These are phyloP conservation scores for Striga hermonthica DNA, from an alignment of 305 asterid species.

Conservation along the genomic window DNA sequence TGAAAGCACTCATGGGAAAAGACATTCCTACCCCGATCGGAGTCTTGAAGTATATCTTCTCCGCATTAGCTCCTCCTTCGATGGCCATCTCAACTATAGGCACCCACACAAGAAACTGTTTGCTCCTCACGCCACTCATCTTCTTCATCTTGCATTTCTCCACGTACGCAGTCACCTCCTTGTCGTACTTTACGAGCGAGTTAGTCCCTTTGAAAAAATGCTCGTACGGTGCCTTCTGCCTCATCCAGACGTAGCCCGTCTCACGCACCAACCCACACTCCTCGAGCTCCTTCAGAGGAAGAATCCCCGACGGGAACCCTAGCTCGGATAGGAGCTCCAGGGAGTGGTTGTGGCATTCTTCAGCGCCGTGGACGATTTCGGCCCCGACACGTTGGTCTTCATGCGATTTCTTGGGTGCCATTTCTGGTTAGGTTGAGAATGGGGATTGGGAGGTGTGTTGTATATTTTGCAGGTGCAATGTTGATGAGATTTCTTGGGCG, in stretches of 20 bases:
- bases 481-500: background rate
- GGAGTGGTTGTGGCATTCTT: slow-evolving; percentile 60
- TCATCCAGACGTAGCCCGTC: slow-evolving; percentile 94
- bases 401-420: slow-evolving; percentile 40
- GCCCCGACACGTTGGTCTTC: slow-evolving; percentile 53
- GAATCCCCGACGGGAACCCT: slow-evolving; percentile 81
- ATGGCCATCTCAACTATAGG: slow-evolving; percentile 90
- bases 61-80: slow-evolving; percentile 40
- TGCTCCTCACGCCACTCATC: slow-evolving; percentile 89
- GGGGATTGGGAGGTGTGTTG: background rate
- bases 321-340: slow-evolving; percentile 53
- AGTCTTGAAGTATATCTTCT: slow-evolving; percentile 75
- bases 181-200: slow-evolving; percentile 63
- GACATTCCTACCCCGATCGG: slow-evolving; percentile 79
- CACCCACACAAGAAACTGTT: slow-evolving; percentile 80
- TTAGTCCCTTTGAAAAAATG: slow-evolving; percentile 61
- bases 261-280: slow-evolving; percentile 84
- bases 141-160: slow-evolving; percentile 88
- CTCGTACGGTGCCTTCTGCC: slow-evolving; percentile 68
- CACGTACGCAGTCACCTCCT: slow-evolving; percentile 73
- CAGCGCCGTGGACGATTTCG: slow-evolving; percentile 57
- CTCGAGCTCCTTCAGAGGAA: slow-evolving; percentile 77
- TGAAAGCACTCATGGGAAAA: slow-evolving; percentile 69
- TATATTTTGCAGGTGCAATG: background rate
- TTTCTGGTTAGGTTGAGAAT: slow-evolving; percentile 18